Base-by-base conservation (phyloP, 2,329 filamentous ascomycete species). In the Xylariomycetidae sp. region DNA sequence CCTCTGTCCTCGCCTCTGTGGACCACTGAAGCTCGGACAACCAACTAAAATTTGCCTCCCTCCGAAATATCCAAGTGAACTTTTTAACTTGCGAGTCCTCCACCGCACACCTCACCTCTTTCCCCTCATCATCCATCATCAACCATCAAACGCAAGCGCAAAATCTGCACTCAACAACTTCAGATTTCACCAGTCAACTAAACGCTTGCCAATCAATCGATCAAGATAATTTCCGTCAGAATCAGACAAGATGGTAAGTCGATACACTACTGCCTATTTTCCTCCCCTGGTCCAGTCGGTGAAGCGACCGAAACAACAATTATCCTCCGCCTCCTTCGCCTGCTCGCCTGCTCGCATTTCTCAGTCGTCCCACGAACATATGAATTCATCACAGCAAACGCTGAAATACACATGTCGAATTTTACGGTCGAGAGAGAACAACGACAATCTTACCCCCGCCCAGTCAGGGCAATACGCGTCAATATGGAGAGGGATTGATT, bases 181-280 rank as follows among this genome's bases (percentile, higher is more conserved):
- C 67, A 71, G 69, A 72, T 72, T 72, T 70, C 44, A 64, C 64
- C 65, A 67, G 66, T 54, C 59, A 64, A 62, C 56, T 54, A 58
- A 48, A 57, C 53, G 58, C 66, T 72, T 70, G 66, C 68, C 53
- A 63, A 57, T 54, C 55, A 55, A 59, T 54, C 47, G 49, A 54
- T 46, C 55, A 59, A 59, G 58, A 45, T 56, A 62, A 41, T 45
- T 33, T 49, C 48, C 41, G 46, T 58, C 55, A 61, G 59, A 70
- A 70, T 72, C 65, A 74, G 70, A 70, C 77, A 82, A 80, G 64
- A 83, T 83, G 79, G 79, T 83, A 75, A 79, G 77, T 59, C 23
- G n/a, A 27, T n/a, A n/a, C n/a, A n/a, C n/a, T n/a, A n/a, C n/a
- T n/a, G n/a, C n/a, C n/a, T n/a, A n/a, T n/a, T n/a, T n/a, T n/a